phyloP scores from a whole-genome alignment of 805 yeast genomes.

The Myxozyma sirexii region DNA sequence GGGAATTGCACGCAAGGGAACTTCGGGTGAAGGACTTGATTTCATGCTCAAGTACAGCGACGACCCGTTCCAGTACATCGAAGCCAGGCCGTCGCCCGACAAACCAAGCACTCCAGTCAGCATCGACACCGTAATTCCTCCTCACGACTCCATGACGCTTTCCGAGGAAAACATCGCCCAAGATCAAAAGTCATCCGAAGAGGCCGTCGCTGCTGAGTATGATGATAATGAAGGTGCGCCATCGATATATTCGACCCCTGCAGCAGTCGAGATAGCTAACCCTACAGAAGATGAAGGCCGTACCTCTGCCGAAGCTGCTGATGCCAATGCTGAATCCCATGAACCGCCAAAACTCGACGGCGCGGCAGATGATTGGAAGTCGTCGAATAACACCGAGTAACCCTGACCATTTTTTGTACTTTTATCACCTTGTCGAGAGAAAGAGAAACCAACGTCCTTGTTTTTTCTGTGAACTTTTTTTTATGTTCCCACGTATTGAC shows the following conservation, averaged over 20 bases:
- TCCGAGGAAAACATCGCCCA: slow-evolving; percentile 1
- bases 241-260: slow-evolving; percentile 11
- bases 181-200: neutral
- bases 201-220: slow-evolving; percentile 2
- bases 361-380: slow-evolving; percentile 14
- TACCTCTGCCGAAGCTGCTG: neutral
- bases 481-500: too few relatives aligned
- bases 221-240: slow-evolving; percentile 10
- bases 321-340: neutral
- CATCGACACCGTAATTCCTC: slow-evolving; percentile 38
- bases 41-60: slow-evolving; percentile 63
- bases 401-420: too few relatives aligned
- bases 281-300: slow-evolving; percentile 5
- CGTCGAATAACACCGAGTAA: slow-evolving; percentile 1
- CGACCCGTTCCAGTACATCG: slow-evolving; percentile 54
- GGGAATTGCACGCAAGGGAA: slow-evolving; percentile 78
- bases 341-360: slow-evolving; percentile 12
- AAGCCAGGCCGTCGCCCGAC: neutral
- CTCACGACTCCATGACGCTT: slow-evolving; percentile 38
- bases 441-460: too few relatives aligned
- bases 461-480: too few relatives aligned
- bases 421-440: too few relatives aligned
- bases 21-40: slow-evolving; percentile 87
- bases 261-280: slow-evolving; percentile 13
- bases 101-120: neutral